Percentiles rank a stretch among this genome's conserved stretches.
Conservation (phyloP, 192 early-diverging fungal species). For the Mortierella claussenii region DNA sequence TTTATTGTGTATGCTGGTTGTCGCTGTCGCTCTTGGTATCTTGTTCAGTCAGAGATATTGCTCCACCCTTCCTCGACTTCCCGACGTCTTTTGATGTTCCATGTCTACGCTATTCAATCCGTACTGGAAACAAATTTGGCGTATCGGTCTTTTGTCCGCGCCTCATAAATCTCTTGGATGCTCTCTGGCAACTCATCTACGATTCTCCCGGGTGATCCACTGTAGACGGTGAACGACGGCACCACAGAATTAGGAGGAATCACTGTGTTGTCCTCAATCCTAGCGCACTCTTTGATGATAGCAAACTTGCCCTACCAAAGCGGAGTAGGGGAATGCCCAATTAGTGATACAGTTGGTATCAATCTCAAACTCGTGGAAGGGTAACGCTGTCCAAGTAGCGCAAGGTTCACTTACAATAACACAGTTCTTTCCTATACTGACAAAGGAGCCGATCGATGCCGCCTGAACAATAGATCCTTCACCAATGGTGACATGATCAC, state of each 20-base stretch:
- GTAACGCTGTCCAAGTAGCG: not conserved
- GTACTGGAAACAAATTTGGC: slow-evolving; percentile 72
- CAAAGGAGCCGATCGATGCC: slow-evolving; percentile 90
- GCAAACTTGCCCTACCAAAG: slow-evolving; percentile 93
- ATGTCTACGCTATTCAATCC: slow-evolving; percentile 23
- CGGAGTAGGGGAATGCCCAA: too few relatives aligned
- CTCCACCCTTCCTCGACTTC: too few relatives aligned
- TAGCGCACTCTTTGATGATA: slow-evolving; percentile 94
- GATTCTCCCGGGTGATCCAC: slow-evolving; percentile 82
- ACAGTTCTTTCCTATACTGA: slow-evolving; percentile 93
- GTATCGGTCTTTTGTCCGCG: slow-evolving; percentile 79
- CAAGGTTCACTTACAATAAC: slow-evolving; percentile 82
- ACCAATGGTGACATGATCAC: slow-evolving; percentile 91
- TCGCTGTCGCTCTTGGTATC: too few relatives aligned
- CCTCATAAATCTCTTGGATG: slow-evolving; percentile 82
- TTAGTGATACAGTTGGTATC: too few relatives aligned
- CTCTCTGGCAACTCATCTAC: slow-evolving; percentile 91
- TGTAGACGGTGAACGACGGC: slow-evolving; percentile 91
- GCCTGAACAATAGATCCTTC: slow-evolving; percentile 91
- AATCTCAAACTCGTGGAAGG: not conserved
- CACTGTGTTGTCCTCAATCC: slow-evolving; percentile 91
- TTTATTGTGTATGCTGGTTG: too few relatives aligned
- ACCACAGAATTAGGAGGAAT: slow-evolving; percentile 92
- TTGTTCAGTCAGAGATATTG: too few relatives aligned
- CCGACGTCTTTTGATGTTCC: too few relatives aligned